Conservation (phyloP, 1,139 yeast genomes). For the Kurtzmaniella quercitrusa region DNA sequence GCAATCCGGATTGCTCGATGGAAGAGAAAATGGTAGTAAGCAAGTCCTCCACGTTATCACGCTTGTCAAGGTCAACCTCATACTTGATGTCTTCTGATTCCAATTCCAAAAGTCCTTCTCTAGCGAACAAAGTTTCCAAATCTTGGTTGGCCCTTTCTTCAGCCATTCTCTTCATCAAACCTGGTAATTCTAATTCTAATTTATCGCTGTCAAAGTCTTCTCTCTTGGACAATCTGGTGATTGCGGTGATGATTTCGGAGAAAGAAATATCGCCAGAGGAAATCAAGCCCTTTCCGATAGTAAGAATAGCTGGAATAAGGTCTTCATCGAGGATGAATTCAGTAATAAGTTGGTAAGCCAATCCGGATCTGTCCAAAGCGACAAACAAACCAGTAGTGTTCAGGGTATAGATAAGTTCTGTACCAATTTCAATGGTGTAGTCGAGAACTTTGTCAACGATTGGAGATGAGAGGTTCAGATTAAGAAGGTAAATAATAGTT, state of each 20-base stretch:
- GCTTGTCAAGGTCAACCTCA: conserved; percentile 15
- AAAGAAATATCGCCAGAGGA: conserved; percentile 18
- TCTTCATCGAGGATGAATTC: conserved; percentile 22
- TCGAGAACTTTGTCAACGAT: neutral
- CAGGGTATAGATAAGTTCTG: conserved; percentile 15
- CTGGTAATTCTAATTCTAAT: conserved; percentile 2
- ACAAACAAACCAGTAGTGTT: conserved; percentile 29
- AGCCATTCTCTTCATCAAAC: neutral
- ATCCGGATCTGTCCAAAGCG: conserved; percentile 32
- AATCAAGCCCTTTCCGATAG: conserved; percentile 20
- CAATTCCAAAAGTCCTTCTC: conserved; percentile 3
- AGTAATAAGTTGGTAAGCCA: conserved; percentile 29
- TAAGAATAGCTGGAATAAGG: conserved; percentile 25
- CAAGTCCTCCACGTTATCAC: conserved; percentile 33
- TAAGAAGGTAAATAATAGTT: conserved; percentile 21
- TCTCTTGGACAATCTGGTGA: conserved; percentile 12
- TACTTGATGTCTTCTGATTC: conserved; percentile 9
- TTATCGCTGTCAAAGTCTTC: conserved; percentile 3
- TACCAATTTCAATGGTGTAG: conserved; percentile 8
- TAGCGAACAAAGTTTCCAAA: conserved; percentile 2
- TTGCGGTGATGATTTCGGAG: conserved; percentile 16
- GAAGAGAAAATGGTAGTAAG: conserved; percentile 29
- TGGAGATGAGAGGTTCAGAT: conserved; percentile 18
- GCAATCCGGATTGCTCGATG: conserved; percentile 26
- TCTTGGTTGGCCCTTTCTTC: neutral